A percentile compares a stretch with the other conserved stretches of the same genome.
These are phyloP conservation scores for Magnaporthiopsis poae DNA, from an alignment of 2,329 filamentous ascomycete genomes.

Conservation along the genomic window DNA sequence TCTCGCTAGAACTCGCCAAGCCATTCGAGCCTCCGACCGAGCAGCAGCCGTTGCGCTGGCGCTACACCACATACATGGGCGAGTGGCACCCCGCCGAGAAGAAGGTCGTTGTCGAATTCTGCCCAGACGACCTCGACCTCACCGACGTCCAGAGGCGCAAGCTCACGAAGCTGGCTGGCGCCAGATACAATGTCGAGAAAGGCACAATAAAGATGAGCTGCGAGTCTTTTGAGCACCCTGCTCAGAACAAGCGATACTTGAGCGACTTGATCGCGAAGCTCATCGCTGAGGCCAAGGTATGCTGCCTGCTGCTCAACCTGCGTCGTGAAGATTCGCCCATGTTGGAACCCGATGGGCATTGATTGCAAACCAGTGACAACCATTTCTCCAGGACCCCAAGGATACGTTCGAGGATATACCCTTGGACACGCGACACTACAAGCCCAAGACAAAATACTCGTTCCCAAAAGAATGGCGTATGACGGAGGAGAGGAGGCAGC, in stretches of 20 bases:
- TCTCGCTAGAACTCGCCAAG: constrained; percentile 62
- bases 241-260: constrained; percentile 95
- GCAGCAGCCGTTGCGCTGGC: constrained; percentile 72
- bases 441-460: constrained; percentile 51
- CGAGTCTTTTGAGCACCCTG: constrained; percentile 77
- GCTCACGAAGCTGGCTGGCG: constrained; percentile 75
- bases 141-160: constrained; percentile 62
- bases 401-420: constrained; percentile 86
- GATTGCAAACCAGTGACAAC: neutral
- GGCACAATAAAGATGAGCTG: constrained; percentile 80
- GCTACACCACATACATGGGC: constrained; percentile 93
- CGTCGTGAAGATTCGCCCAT: neutral
- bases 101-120: constrained; percentile 92
- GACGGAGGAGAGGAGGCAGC: constrained; percentile 55
- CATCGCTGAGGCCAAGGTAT: constrained; percentile 61
- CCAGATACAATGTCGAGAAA: constrained; percentile 77
- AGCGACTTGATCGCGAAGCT: constrained; percentile 67
- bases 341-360: neutral
- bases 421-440: constrained; percentile 78
- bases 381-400: constrained; percentile 44
- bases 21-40: constrained; percentile 64
- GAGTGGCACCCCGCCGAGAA: constrained; percentile 82
- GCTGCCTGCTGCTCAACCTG: constrained; percentile 10
- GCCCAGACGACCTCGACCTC: constrained; percentile 61
- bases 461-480: constrained; percentile 81